Conservation (phyloP, 2,329 filamentous ascomycete genomes). For the Colletotrichum endophyticum region DNA sequence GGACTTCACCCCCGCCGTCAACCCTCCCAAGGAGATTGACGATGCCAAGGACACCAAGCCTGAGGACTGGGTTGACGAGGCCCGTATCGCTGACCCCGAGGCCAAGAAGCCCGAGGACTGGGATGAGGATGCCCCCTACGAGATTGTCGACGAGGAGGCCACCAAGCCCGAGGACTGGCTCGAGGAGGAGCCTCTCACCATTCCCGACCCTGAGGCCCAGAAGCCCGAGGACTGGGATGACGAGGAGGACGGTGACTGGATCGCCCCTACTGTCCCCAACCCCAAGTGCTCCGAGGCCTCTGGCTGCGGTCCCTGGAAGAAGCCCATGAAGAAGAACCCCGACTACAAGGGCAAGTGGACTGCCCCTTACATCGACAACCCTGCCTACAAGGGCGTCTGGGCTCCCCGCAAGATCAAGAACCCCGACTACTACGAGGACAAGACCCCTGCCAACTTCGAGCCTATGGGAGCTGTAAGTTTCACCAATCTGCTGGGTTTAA, state of each 20-base stretch:
- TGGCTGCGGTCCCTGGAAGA: conserved; percentile 92
- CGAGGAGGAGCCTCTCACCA: conserved; percentile 79
- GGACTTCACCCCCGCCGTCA: conserved; percentile 92
- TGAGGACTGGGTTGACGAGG: conserved; percentile 92
- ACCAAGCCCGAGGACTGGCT: conserved; percentile 96
- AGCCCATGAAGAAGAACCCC: conserved; percentile 93
- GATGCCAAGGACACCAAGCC: conserved; percentile 94
- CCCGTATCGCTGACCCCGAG: conserved; percentile 88
- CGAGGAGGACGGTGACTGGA: conserved; percentile 98
- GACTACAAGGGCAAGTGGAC: conserved; percentile 99
- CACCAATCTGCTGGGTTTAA: background rate
- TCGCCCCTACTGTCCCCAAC: conserved; percentile 89
- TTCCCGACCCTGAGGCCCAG: conserved; percentile 91
- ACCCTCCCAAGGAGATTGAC: conserved; percentile 93
- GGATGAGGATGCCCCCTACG: conserved; percentile 97
- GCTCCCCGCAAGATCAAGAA: conserved; percentile 95
- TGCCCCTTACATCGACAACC: conserved; percentile 93
- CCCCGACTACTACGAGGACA: conserved; percentile 96
- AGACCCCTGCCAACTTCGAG: conserved; percentile 95
- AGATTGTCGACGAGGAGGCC: conserved; percentile 93
- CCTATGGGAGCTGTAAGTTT: conserved; percentile 91
- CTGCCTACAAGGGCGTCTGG: conserved; percentile 96
- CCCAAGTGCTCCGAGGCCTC: conserved; percentile 93
- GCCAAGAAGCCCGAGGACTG: conserved; percentile 97
- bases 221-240: conserved; percentile 99